These are phyloP conservation scores for Filobasidium floriforme DNA, from an alignment of 768 basidiomycete genomes.

Conservation along the genomic window DNA sequence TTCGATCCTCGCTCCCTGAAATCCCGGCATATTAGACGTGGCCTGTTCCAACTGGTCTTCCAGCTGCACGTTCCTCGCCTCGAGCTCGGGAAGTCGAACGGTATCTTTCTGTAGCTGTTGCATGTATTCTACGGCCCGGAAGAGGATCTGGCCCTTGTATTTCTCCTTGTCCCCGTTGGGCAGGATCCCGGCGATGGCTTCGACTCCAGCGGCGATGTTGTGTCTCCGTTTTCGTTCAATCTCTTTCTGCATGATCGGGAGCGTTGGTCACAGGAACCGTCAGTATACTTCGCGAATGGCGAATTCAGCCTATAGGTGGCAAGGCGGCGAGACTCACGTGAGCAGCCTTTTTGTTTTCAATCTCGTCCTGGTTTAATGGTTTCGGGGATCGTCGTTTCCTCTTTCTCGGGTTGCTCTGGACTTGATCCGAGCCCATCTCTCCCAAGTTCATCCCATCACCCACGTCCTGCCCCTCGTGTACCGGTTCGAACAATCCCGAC, in stretches of 20 bases:
- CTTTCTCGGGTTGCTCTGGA: conserved; percentile 8
- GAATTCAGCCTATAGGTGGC: conserved; percentile 35
- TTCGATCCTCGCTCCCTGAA: neutral
- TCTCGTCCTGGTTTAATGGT: conserved; percentile 19
- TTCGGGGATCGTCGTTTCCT: conserved; percentile 16
- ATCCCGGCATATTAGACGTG: neutral
- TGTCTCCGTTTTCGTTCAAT: conserved; percentile 90
- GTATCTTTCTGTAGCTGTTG: conserved; percentile 82
- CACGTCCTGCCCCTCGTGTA: conserved; percentile 14
- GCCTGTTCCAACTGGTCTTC: neutral
- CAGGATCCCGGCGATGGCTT: conserved; percentile 77
- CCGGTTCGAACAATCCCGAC: conserved; percentile 12
- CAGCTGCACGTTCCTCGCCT: neutral
- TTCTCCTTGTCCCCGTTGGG: conserved; percentile 66
- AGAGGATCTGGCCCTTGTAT: conserved; percentile 77
- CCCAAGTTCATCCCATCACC: conserved; percentile 14
- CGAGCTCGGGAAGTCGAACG: conserved; percentile 1
- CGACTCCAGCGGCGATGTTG: conserved; percentile 95
- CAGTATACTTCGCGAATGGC: too few species aligned
- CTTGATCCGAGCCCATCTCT: conserved; percentile 11
- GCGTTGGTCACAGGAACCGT: too few species aligned
- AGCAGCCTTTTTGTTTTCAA: conserved; percentile 38
- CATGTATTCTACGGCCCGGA: conserved; percentile 83
- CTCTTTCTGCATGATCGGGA: conserved; percentile 67
- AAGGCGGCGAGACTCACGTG: conserved; percentile 36